Base-by-base conservation (phyloP, 148 eudicot genomes). In the Euryodendron excelsum region DNA sequence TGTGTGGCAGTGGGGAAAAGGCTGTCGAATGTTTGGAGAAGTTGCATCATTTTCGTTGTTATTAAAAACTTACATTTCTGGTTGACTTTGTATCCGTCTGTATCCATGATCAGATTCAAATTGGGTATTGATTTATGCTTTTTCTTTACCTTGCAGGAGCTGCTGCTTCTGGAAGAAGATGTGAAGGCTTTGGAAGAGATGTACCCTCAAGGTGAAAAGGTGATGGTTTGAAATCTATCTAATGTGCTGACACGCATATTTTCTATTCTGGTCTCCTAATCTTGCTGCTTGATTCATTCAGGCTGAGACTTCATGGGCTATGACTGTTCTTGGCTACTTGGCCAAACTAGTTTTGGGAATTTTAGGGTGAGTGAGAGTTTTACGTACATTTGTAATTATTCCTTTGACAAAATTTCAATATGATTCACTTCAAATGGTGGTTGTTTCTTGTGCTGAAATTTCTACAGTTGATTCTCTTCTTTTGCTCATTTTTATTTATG, bases 191-290 rank as follows among this genome's bases (percentile, higher is more conserved):
- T 96, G 84, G 99, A 96, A 87, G 99, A 96, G 87, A 93, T 96
- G 97, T 96, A 96, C 83, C 99, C 99, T 83, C 99, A 96, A 88
- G 99, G 99, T 77, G 99, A 96, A 90, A 83, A 96, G 99, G 99
- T 93, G 77, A 85, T 77, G 68, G 74, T 61, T 30, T 64, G 36
- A 52, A 75, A 36, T 56, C 37, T 25, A 23, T 68, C 47, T 71
- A 21, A 28, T 34, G 77, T 65, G 82, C 62, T 61, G 45, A 77
- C 60, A 37, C 59, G 72, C 63, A 34, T 37, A 21, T 71, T 5
- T 79, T 74, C 21, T 47, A 47, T 52, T 30, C 44, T 17, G 58
- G 44, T 63, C 27, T 64, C 44, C 74, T 81, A 28, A 69, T 47
- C n/a, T 66, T 74, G 23, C 73, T 41, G 28, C 53, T 64, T 79